These are phyloP conservation scores for Aspergillus flavus DNA, from an alignment of 2,329 filamentous ascomycete species.

Conservation along the genomic window DNA sequence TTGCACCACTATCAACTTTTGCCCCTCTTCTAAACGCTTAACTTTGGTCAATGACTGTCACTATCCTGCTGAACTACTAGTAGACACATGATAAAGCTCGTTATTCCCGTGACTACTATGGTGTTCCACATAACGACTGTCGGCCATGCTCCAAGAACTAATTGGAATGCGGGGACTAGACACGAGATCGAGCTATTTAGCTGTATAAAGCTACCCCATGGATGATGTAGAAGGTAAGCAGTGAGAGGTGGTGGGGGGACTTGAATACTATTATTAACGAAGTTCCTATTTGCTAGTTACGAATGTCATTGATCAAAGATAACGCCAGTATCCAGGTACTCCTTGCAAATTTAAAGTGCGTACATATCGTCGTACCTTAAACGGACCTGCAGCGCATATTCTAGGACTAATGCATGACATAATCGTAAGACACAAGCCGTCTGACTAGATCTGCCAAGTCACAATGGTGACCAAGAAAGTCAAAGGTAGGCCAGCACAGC, in stretches of 20 bases:
- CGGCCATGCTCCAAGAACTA: not conserved
- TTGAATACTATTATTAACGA: not conserved
- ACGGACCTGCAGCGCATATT: not conserved
- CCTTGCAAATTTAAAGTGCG: not conserved
- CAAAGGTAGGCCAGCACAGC: not conserved
- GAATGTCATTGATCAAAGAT: not conserved
- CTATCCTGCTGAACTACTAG: not conserved
- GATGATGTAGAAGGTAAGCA: not conserved
- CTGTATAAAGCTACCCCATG: not conserved
- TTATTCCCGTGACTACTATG: too few relatives aligned
- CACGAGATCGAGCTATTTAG: not conserved
- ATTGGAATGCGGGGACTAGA: not conserved
- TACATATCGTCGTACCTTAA: not conserved
- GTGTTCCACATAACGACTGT: not conserved
- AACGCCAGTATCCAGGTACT: not conserved
- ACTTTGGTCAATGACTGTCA: not conserved
- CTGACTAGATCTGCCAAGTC: not conserved
- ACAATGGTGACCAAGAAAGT: not conserved
- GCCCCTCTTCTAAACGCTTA: not conserved
- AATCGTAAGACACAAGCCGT: not conserved
- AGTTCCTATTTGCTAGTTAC: not conserved
- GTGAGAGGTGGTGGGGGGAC: not conserved
- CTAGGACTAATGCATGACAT: not conserved
- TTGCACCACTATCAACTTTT: not conserved
- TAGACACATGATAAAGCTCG: not conserved